These are phyloP conservation scores for Ciborinia camelliae DNA, from an alignment of 2,329 filamentous ascomycete genomes.

Conservation along the genomic window DNA sequence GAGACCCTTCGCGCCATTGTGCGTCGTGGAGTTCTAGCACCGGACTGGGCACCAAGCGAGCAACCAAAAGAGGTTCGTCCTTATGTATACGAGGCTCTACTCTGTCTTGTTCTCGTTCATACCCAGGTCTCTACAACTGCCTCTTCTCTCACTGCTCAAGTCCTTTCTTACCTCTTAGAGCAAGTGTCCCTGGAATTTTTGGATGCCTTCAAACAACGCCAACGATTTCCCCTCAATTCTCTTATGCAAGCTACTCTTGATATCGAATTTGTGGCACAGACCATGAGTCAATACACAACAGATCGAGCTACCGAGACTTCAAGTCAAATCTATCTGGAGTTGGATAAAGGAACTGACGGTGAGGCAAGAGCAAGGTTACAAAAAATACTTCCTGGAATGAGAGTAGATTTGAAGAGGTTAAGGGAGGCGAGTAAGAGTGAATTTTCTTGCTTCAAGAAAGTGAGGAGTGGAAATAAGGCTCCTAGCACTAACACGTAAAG, in stretches of 20 bases:
- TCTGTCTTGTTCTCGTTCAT: constrained; percentile 85
- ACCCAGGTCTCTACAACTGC: constrained; percentile 82
- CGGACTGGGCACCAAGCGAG: constrained; percentile 65
- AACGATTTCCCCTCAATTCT: constrained; percentile 69
- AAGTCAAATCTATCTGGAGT: constrained; percentile 84
- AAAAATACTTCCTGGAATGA: constrained; percentile 85
- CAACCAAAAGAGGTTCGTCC: constrained; percentile 74
- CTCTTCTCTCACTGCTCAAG: constrained; percentile 69
- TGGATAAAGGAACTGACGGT: constrained; percentile 87
- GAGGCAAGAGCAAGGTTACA: constrained; percentile 77
- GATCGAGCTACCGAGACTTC: constrained; percentile 78
- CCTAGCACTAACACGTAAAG: constrained; percentile 2
- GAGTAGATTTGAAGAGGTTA: constrained; percentile 77
- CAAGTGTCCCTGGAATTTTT: constrained; percentile 77
- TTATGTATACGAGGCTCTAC: constrained; percentile 85
- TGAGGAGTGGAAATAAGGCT: constrained; percentile 25
- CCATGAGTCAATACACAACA: constrained; percentile 83
- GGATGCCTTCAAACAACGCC: constrained; percentile 66
- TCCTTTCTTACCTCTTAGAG: constrained; percentile 84
- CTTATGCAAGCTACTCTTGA: constrained; percentile 97
- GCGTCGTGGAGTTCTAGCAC: constrained; percentile 64
- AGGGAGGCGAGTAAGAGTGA: constrained; percentile 79
- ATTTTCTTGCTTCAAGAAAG: constrained; percentile 79
- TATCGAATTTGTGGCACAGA: constrained; percentile 95
- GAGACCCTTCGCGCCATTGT: constrained; percentile 67